Conservation (phyloP, 1,139 yeast species). For the Nakaseomyces delphensis region DNA sequence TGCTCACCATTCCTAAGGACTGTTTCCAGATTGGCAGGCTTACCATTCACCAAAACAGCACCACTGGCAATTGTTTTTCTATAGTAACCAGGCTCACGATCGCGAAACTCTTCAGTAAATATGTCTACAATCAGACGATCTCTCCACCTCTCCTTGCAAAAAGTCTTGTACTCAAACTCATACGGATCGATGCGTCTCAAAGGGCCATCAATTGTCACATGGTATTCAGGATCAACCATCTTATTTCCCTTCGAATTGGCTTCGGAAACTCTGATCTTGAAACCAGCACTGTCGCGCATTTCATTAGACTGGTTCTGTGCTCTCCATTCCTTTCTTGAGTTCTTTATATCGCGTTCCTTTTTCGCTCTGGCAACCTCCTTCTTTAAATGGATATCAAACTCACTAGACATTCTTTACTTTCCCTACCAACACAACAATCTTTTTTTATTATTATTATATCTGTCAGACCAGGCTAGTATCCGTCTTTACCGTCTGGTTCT, state of each 20-base stretch:
- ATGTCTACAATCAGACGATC: conserved; percentile 71
- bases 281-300: conserved; percentile 27
- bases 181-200: conserved; percentile 77
- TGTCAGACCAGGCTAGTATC: no score
- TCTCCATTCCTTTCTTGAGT: conserved; percentile 29
- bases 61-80: conserved; percentile 60
- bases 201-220: conserved; percentile 42
- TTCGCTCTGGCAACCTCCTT: background rate
- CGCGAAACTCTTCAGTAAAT: conserved; percentile 77
- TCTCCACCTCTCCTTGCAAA: conserved; percentile 88
- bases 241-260: conserved; percentile 33
- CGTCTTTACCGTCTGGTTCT: no score
- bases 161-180: conserved; percentile 79
- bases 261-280: conserved; percentile 27
- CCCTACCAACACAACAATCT: background rate
- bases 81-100: conserved; percentile 64
- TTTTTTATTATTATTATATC: no score
- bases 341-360: conserved; percentile 41
- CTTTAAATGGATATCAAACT: conserved; percentile 1
- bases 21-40: conserved; percentile 55
- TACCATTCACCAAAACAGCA: conserved; percentile 60
- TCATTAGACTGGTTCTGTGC: conserved; percentile 34
- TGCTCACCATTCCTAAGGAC: conserved; percentile 75
- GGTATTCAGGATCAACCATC: conserved; percentile 31
- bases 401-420: background rate